These are phyloP conservation scores for Cryptosporidium viatorum DNA, from an alignment of 169 alveolate species.

Conservation along the genomic window DNA sequence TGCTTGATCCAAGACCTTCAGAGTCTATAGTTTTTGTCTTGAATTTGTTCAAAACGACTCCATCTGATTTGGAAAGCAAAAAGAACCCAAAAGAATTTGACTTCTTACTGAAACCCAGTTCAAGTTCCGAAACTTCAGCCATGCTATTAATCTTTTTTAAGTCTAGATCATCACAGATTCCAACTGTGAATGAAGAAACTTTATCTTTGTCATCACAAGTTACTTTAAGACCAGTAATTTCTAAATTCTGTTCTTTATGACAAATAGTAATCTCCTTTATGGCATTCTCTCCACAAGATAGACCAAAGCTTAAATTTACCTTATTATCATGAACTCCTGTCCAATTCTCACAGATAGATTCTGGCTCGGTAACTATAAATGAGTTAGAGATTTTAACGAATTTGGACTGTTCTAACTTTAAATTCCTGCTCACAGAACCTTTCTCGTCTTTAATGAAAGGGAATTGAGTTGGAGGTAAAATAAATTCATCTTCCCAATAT, in stretches of 20 bases:
- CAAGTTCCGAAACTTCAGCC: not conserved
- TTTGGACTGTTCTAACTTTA: not conserved
- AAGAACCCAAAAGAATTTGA: conserved; percentile 38
- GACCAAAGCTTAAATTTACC: conserved; percentile 10
- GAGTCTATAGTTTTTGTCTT: not conserved
- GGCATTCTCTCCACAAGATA: conserved; percentile 21
- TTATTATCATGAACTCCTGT: conserved; percentile 9
- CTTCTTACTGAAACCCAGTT: conserved; percentile 41
- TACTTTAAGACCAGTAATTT: conserved; percentile 32
- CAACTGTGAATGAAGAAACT: conserved; percentile 31
- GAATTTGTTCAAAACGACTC: conserved; percentile 10
- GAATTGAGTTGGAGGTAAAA: conserved; percentile 45
- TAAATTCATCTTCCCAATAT: conserved; percentile 41
- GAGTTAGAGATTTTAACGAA: not conserved
- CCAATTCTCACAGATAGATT: conserved; percentile 30
- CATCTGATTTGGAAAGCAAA: conserved; percentile 14
- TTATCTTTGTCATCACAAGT: conserved; percentile 6
- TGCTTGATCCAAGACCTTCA: conserved; percentile 47
- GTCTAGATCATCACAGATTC: conserved; percentile 1
- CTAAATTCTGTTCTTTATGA: not conserved
- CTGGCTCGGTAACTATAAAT: not conserved
- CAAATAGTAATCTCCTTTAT: conserved; percentile 4
- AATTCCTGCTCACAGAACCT: not conserved
- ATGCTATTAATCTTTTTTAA: not conserved
- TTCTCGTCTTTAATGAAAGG: conserved; percentile 11